Evolutionary conservation across 1,284 basidiomycete genomes (phyloP).

Genomic region (Naganishia sp.): DNA sequence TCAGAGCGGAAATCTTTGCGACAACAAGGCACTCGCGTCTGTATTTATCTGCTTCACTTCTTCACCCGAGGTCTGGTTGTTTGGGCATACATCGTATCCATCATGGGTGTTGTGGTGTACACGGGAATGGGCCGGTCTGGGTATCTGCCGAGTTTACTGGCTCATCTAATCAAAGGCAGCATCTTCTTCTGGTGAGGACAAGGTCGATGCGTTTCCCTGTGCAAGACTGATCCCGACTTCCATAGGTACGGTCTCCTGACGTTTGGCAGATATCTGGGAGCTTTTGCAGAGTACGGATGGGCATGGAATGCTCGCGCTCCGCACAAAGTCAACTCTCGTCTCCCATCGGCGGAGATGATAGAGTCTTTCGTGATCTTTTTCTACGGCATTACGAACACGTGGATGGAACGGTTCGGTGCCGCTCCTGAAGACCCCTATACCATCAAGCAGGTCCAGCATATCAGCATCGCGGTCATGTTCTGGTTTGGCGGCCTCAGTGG

Average conservation of each 20-base stretch:
- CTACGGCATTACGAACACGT: slow-evolving; percentile 89
- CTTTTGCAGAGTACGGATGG: slow-evolving; percentile 86
- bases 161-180: slow-evolving; percentile 89
- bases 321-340: slow-evolving; percentile 35
- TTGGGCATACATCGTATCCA: slow-evolving; percentile 65
- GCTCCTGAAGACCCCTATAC: slow-evolving; percentile 79
- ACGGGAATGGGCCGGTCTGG: slow-evolving; percentile 73
- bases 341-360: slow-evolving; percentile 78
- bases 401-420: slow-evolving; percentile 94
- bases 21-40: slow-evolving; percentile 10
- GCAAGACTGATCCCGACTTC: background rate
- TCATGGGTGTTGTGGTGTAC: slow-evolving; percentile 74
- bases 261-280: slow-evolving; percentile 88
- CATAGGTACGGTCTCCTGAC: slow-evolving; percentile 75
- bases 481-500: slow-evolving; percentile 91
- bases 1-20: background rate
- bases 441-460: slow-evolving; percentile 92
- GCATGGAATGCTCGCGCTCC: slow-evolving; percentile 73
- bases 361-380: slow-evolving; percentile 84
- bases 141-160: slow-evolving; percentile 62
- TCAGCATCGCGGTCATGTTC: slow-evolving; percentile 83
- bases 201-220: background rate
- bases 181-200: slow-evolving; percentile 72
- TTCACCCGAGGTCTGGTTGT: slow-evolving; percentile 67
- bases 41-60: slow-evolving; percentile 55